A percentile compares a stretch with the other conserved stretches of the same genome.
Conservation (phyloP, 176 grass and related monocot genomes). For the Avena eriantha region DNA sequence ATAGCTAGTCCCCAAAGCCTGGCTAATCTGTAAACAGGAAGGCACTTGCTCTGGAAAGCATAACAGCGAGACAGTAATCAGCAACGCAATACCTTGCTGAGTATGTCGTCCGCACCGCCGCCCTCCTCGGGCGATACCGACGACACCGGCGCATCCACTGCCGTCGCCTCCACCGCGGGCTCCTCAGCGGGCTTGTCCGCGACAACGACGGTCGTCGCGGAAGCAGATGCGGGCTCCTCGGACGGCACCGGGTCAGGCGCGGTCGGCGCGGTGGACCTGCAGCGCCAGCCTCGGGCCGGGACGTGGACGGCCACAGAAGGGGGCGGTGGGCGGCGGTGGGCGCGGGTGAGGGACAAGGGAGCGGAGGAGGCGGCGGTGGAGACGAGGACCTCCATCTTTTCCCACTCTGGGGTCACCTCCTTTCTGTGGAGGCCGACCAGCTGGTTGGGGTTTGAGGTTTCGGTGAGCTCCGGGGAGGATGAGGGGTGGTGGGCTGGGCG, state of each 20-base stretch:
- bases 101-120: constrained; percentile 33
- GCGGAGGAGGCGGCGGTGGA: constrained; percentile 39
- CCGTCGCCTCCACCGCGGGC: constrained; percentile 26
- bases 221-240: constrained; percentile 39
- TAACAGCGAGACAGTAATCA: constrained; percentile 6
- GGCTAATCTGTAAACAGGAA: not conserved
- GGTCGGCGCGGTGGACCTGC: constrained; percentile 30
- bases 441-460: constrained; percentile 44
- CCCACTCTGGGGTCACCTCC: not conserved
- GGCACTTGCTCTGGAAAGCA: not conserved
- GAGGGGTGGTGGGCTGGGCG: constrained; percentile 34
- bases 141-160: not conserved
- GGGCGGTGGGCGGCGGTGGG: not conserved
- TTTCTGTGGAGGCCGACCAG: constrained; percentile 37
- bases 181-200: constrained; percentile 53
- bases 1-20: not conserved
- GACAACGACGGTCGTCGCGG: constrained; percentile 34
- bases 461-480: constrained; percentile 46
- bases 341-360: constrained; percentile 25
- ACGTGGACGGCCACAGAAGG: not conserved
- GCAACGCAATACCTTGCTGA: constrained; percentile 50
- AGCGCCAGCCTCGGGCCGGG: constrained; percentile 43
- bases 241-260: constrained; percentile 43
- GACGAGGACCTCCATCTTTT: constrained; percentile 49
- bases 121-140: not conserved